Base-by-base conservation (phyloP, 495 filamentous ascomycete species). In the Hypoxylon fuscum region DNA sequence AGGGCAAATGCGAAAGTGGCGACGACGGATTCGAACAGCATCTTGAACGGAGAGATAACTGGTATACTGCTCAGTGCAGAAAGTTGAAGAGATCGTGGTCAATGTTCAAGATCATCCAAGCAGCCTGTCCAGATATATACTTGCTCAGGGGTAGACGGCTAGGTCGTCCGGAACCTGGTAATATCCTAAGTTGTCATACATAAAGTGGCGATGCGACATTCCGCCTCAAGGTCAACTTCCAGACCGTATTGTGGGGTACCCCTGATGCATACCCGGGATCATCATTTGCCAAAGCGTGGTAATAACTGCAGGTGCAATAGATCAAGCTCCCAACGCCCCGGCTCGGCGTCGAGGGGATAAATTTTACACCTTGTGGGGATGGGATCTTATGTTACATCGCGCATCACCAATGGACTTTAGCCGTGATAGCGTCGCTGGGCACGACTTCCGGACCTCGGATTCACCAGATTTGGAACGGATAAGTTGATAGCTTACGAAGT, bases 1-100 rank as follows among this genome's bases (percentile, higher is more conserved):
- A 67, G 71, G 29, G 72, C 62, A 21, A 76, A 61, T n/a, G 71
- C 62, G 37, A 68, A 60, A 7, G 68, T 38, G 2, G 69, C 34
- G 31, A 72, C 35, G 23, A 66, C 42, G 12, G 68, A 69, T 35
- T 69, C 49, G 42, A 71, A 52, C 37, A 71, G 45, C 73, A 77
- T 75, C 32, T 31, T 72, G 67, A 8, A 44, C 12, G 14, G 15
- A 9, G 15, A 12, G 15, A 40, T 17, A 22, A 22, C 1, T 0
- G 34, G 23, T 20, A 11, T n/a, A 11, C 3, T 42, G 6, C 31
- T 35, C 14, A 18, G 35, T 21, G 29, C 14, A 38, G 38, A 50
- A 21, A 10, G 18, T 18, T 6, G 27, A 23, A n/a, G 22, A 40
- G 38, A 47, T n/a, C 1, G 8, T 47, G 2, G 22, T 37, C 17